phyloP scores from a whole-genome alignment of 805 yeast species.

The Cyberlindnera japonica region DNA sequence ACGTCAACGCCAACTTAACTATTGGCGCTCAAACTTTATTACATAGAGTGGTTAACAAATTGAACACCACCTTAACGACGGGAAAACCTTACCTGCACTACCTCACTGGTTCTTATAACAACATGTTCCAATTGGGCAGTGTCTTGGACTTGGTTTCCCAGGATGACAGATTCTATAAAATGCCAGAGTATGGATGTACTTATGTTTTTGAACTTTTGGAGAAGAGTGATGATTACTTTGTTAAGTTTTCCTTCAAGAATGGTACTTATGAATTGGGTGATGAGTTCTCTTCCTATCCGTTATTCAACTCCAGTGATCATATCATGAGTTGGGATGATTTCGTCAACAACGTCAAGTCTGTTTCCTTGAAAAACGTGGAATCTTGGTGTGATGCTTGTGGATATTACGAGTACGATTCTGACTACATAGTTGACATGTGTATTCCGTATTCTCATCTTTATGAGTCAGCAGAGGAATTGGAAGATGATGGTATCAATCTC shows the following conservation, averaged over 20 bases:
- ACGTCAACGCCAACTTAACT: constrained; percentile 28
- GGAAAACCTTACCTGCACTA: constrained; percentile 39
- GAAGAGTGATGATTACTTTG: constrained; percentile 28
- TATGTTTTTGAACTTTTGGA: constrained; percentile 41
- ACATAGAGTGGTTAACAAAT: constrained; percentile 32
- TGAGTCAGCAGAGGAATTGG: constrained; percentile 29
- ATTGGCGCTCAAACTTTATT: constrained; percentile 42
- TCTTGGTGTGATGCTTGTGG: constrained; percentile 42
- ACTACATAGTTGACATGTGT: constrained; percentile 32
- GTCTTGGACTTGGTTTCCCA: constrained; percentile 32
- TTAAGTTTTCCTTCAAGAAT: constrained; percentile 44
- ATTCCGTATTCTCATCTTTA: constrained; percentile 31
- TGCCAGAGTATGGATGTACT: constrained; percentile 45
- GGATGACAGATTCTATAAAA: constrained; percentile 39
- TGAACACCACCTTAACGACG: constrained; percentile 34
- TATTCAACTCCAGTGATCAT: constrained; percentile 33
- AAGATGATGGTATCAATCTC: constrained; percentile 31
- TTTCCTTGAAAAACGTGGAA: constrained; percentile 27
- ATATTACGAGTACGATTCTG: constrained; percentile 17
- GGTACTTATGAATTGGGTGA: constrained; percentile 36
- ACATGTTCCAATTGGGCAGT: constrained; percentile 39
- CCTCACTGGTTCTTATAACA: constrained; percentile 44
- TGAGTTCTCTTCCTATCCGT: constrained; percentile 33
- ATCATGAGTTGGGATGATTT: constrained; percentile 38
- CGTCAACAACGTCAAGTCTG: constrained; percentile 24